phyloP scores from a whole-genome alignment of 345 rosid genomes.

The Eutrema yunnanense region DNA sequence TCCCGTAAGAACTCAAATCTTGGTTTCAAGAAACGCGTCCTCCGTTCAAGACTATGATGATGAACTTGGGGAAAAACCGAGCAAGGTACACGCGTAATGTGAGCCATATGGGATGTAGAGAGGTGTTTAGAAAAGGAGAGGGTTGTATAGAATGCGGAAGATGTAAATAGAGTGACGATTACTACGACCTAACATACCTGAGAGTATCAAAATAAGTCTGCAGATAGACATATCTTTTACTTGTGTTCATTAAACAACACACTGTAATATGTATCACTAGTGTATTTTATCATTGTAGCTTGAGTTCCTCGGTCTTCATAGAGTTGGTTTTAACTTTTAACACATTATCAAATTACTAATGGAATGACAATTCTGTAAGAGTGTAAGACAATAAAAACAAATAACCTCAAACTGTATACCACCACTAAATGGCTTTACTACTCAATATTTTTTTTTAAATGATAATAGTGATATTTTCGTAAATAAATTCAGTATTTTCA shows the following conservation, averaged over 20 bases:
- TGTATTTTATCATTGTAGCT: background rate
- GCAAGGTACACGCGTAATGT: background rate
- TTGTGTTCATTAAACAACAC: constrained; percentile 14
- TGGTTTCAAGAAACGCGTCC: constrained; percentile 40
- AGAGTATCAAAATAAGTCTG: constrained; percentile 24
- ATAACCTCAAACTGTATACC: too few relatives aligned
- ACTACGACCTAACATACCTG: constrained; percentile 20
- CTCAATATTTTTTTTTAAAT: too few relatives aligned
- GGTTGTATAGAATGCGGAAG: constrained; percentile 20
- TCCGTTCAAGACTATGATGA: constrained; percentile 68
- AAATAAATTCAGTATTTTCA: too few relatives aligned
- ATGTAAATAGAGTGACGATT: constrained; percentile 24
- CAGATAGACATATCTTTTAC: constrained; percentile 17
- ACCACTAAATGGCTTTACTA: too few relatives aligned
- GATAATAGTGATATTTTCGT: too few relatives aligned
- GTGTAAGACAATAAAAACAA: background rate
- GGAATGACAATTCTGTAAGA: background rate
- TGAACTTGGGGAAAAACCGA: background rate
- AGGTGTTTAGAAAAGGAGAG: constrained; percentile 14
- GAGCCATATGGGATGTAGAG: constrained; percentile 14
- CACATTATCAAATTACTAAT: background rate
- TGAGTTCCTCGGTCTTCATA: background rate
- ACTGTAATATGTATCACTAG: background rate
- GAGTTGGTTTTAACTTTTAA: background rate
- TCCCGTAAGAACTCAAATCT: constrained; percentile 42